A percentile compares a stretch with the other conserved stretches of the same genome.
Evolutionary conservation across 2,329 filamentous ascomycete genomes (phyloP).

Genomic region (Fusarium nematophilum): DNA sequence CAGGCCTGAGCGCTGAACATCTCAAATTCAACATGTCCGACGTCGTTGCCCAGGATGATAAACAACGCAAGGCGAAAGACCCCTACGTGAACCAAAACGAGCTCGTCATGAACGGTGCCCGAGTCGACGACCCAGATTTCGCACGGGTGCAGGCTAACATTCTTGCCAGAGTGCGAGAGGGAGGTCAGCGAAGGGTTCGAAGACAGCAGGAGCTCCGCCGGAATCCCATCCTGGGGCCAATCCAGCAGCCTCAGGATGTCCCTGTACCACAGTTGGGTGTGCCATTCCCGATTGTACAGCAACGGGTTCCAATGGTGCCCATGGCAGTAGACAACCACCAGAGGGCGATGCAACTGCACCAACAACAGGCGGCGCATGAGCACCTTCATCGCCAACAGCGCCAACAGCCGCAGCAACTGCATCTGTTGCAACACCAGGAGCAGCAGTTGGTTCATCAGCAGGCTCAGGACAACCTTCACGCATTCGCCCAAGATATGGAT

Average conservation of each 20-base stretch:
- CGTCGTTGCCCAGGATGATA: conserved; percentile 58
- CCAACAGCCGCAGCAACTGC: background rate
- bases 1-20: conserved; percentile 66
- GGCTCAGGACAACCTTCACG: background rate
- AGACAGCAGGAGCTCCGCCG: too few relatives aligned
- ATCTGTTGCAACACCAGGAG: background rate
- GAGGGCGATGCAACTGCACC: background rate
- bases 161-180: too few relatives aligned
- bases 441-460: too few relatives aligned
- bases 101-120: conserved; percentile 1
- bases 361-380: background rate
- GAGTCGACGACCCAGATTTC: background rate
- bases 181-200: too few relatives aligned
- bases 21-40: conserved; percentile 71
- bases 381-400: background rate
- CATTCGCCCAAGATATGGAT: background rate
- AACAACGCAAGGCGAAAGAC: conserved; percentile 32
- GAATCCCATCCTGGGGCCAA: too few relatives aligned
- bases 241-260: too few relatives aligned
- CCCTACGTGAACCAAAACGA: conserved; percentile 1
- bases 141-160: too few relatives aligned
- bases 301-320: too few relatives aligned
- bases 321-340: too few relatives aligned
- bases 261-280: too few relatives aligned
- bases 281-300: too few relatives aligned